Base-by-base conservation (phyloP, 176 grass and related monocot species). In the Phyllostachys edulis region DNA sequence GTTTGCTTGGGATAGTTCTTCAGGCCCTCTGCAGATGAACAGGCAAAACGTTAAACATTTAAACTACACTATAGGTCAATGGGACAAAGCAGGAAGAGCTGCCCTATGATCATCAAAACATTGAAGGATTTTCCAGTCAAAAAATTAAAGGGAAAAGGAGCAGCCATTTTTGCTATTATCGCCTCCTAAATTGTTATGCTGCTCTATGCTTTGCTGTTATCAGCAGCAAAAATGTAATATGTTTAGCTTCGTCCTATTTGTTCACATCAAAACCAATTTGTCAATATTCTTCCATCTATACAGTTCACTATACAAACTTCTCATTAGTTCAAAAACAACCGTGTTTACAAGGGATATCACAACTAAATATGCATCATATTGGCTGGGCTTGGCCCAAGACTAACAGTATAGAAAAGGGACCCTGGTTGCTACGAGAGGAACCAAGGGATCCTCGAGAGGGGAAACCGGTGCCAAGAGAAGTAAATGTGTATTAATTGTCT, bases 1-100 rank as follows among this genome's bases (percentile, higher is more conserved):
- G 82, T 89, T 70, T 88, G 82, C 37, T 81, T 86, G 32, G 90
- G 29, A 86, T 94, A 97, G 83, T 80, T 93, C 82, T 93, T 94
- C 71, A 97, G 79, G 82, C 90, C 88, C 82, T 94, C 95, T 94
- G 92, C 39, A 90, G 69, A 75, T 46, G 34, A 77, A 47, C 73
- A 78, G 9, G 52, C 7, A 88, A 86, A 64, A 75, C 6, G 65
- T 85, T 56, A 84, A 70, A 81, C 27, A 59, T 90, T 61, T 77
- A 42, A 88, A 80, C 7, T 20, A 41, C n/a, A 63, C 36, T 42
- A 15, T 15, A 85, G 56, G 8, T 39, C 47, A 42, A 84, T 67
- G 63, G 14, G 16, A 52, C 32, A 63, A 85, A 68, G 37, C 5
- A n/a, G 45, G 23, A 91, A 75, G 73, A 40, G 9, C 49, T 23